phyloP scores from a whole-genome alignment of 1,284 basidiomycete genomes.

The Ceratobasidium sp. region DNA sequence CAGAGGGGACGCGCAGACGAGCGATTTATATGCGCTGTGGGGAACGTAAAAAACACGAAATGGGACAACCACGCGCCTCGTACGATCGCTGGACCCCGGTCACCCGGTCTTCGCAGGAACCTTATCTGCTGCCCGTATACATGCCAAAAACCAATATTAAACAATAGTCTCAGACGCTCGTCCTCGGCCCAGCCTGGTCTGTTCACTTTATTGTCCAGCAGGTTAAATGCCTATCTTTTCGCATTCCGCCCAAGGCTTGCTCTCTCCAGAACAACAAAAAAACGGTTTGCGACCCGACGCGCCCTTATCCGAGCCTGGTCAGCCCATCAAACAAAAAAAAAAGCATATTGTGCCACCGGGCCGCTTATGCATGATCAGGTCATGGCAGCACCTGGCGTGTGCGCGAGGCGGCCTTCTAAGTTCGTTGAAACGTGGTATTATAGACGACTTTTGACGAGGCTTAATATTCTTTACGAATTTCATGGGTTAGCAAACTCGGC shows the following conservation, averaged over 20 bases:
- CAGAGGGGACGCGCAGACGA: not conserved
- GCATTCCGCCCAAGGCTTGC: not conserved
- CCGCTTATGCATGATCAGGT: conserved; percentile 7
- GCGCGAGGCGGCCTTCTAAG: not conserved
- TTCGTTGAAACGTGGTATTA: not conserved
- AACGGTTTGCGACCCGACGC: not conserved
- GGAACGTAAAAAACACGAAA: conserved; percentile 38
- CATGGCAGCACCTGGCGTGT: not conserved
- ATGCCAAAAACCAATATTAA: not conserved
- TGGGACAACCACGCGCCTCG: conserved; percentile 40
- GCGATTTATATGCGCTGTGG: conserved; percentile 35
- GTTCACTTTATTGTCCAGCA: not conserved
- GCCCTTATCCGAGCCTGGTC: not conserved
- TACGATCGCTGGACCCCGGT: conserved; percentile 32
- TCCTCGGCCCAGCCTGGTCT: not conserved
- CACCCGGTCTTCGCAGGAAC: conserved; percentile 5
- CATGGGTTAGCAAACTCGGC: not conserved
- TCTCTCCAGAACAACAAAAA: not conserved
- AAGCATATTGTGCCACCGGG: not conserved
- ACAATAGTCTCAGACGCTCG: conserved; percentile 2
- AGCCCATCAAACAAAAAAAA: not conserved
- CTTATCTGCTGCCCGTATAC: not conserved
- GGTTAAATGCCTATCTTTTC: conserved; percentile 7
- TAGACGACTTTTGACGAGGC: not conserved
- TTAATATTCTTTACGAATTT: not conserved